Base-by-base conservation (phyloP, 108 stramenopile genomes). In the Parietichytrium sp. region DNA sequence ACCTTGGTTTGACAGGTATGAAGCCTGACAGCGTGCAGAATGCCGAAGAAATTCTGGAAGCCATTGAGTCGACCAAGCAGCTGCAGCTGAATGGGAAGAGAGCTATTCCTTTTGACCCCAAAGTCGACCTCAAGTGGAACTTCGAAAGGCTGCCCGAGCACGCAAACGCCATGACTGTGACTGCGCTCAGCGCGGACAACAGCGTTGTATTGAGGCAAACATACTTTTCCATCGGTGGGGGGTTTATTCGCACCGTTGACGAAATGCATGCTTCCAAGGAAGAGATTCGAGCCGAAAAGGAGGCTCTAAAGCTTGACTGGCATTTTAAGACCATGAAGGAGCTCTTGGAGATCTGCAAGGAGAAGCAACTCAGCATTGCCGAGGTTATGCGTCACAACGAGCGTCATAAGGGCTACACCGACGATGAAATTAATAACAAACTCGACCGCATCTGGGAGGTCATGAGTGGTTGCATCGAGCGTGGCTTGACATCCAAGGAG, bases 351-450 rank as follows among this genome's bases (percentile, higher is more conserved):
- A 72, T 72, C 33, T 72, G 61, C 61, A 42, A 33, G 38, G 10
- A 16, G 16, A 72, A 72, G 61, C 15, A 72, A 6, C 36, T 72
- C 38, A 42, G 45, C 61, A 72, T 72, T 72, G 61, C 61, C 61
- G 61, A 72, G 61, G 61, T 72, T 42, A 72, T 72, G 61, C 61
- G 61, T 20, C 61, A 72, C 61, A 72, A 72, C 61, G 61, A 72
- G 33, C 61, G 33, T 42, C 61, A 72, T 42, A 72, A 72, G 61
- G 61, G 61, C 1, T 72, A 45, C 61, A 23, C 61, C 15, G 61
- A 72, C 3, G 61, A 72, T n/a, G 61, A 72, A 42, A 45, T 72
- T 42, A 2, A 72, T 25, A 42, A 36, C 20, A 16, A 25, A 6
- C 61, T 72, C 61, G 61, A 72, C 61, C 61, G 61, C 61, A 72